Evolutionary conservation across 495 filamentous ascomycete genomes (phyloP), one percentile per base, ranked within the genome.

Genomic region (Hapsidospora chrysogenum): DNA sequence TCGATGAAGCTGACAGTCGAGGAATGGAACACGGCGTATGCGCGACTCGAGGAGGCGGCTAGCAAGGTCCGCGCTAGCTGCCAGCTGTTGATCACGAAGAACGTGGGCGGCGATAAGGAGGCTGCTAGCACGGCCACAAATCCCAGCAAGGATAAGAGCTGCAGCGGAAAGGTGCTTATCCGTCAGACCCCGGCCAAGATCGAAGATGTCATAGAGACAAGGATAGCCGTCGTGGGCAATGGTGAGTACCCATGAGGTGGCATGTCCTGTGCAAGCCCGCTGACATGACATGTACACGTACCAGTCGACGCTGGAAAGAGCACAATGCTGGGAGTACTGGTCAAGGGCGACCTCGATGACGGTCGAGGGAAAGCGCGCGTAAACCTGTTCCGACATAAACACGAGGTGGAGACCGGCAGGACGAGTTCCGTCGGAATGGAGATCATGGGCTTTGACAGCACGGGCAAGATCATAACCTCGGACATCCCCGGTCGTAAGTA

Each of bases 371-470:
- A 82, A 57, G 85, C 86, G 23, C 80, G 89, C 34, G 80, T 97
- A 39, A 97, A 96, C 43, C 80, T 97, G 9, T 97, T 97, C 62
- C 68, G 89, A 16, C 89, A 97, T 49, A 96, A 96, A 53, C 89
- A 97, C 49, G 89, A 97, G 54, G 77, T 96, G 31, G 89, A 97
- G 51, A 87, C 80, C 32, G 89, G 89, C 1, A 69, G 89, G 39
- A 97, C 89, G 5, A 89, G 80, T 53, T 96, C 92, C 2, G 89
- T 97, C 3, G 89, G 89, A 17, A 81, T 93, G 83, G 89, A 97
- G 54, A 97, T 97, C 32, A 89, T 97, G 83, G 89, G 89, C 9
- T 97, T 95, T 46, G 86, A 96, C 53, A 80, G 78, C 38, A 70
- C 66, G 36, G 89, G 92, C 13, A 79, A 94, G 18, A 77, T 93